Evolutionary conservation across 495 filamentous ascomycete species (phyloP).

Genomic region (Massariosphaeria phaeospora): DNA sequence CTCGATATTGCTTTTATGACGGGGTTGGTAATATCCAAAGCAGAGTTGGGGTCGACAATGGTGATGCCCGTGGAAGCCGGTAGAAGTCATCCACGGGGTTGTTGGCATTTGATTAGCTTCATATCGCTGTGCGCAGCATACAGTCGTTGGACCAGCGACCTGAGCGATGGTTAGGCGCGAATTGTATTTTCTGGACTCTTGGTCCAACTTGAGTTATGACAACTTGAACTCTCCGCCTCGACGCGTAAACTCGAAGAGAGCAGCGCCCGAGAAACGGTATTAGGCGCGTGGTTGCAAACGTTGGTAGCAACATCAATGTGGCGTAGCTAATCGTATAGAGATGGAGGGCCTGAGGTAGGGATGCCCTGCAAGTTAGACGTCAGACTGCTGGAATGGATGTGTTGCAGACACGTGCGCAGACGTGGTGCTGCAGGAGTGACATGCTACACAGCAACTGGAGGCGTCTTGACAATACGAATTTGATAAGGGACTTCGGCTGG

Average conservation of each 20-base stretch:
- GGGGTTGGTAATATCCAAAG: background rate
- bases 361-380: conserved; percentile 3
- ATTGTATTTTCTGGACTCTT: background rate
- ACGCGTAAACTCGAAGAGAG: background rate
- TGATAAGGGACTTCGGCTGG: conserved; percentile 13
- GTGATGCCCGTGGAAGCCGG: background rate
- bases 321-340: conserved; percentile 20
- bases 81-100: background rate
- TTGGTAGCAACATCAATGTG: conserved; percentile 9
- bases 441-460: conserved; percentile 1
- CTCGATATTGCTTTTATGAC: background rate
- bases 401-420: conserved; percentile 15
- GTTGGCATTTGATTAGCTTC: conserved; percentile 23
- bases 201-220: conserved; percentile 4
- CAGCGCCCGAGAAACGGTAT: background rate
- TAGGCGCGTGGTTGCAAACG: background rate
- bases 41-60: background rate
- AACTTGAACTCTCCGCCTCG: background rate
- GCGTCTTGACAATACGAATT: conserved; percentile 15
- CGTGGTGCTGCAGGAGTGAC: conserved; percentile 20
- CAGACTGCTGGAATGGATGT: background rate
- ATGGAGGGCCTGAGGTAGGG: background rate
- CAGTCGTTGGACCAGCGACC: background rate
- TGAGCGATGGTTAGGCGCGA: background rate
- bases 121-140: background rate